Evolutionary conservation across 768 basidiomycete genomes (phyloP), one percentile per base, ranked within the genome.

Genomic region (Boletus vermiculosoides): DNA sequence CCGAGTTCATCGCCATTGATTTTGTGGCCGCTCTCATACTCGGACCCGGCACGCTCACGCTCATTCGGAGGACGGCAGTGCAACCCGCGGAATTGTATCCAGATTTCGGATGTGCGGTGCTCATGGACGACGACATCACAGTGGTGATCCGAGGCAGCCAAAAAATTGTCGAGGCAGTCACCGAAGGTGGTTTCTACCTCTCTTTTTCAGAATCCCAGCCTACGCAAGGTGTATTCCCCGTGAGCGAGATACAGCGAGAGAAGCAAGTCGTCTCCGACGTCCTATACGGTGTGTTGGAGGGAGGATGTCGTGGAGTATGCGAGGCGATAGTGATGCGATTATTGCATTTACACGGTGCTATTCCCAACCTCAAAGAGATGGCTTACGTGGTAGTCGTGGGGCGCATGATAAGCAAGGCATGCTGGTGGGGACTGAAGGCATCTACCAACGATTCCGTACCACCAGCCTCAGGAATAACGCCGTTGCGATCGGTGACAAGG

Each of bases 161-260:
- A 28, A 45, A 52, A 16, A 55, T 60, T 2, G 54, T 65, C 15
- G 64, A 65, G 9, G 57, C 60, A 18, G 20, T 66, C 49, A 63
- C 58, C 3, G 61, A 63, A 41, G 58, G 64, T 25, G 61, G 64
- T n/a, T 65, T 65, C 51, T 57, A 55, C 42, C 52, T 66, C 40
- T 66, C 64, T 16, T 57, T 66, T 39, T 3, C 53, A 36, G 41
- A 50, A 25, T 11, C 25, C 5, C 33, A 3, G 8, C 18, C 2
- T 7, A 12, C 15, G n/a, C 50, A 20, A 37, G 33, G 9, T 2
- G 22, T 15, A 11, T 8, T 23, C 5, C 50, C 34, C 16, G 28
- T 25, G 15, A 55, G 20, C 2, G 56, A 61, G 33, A 46, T 18
- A 18, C 46, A 33, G 50, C 53, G 57, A 46, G 55, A 60, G 12